A percentile compares a stretch with the other conserved stretches of the same genome.
Evolutionary conservation across 148 eudicot genomes (phyloP).

Genomic region (Camellia granthamiana): DNA sequence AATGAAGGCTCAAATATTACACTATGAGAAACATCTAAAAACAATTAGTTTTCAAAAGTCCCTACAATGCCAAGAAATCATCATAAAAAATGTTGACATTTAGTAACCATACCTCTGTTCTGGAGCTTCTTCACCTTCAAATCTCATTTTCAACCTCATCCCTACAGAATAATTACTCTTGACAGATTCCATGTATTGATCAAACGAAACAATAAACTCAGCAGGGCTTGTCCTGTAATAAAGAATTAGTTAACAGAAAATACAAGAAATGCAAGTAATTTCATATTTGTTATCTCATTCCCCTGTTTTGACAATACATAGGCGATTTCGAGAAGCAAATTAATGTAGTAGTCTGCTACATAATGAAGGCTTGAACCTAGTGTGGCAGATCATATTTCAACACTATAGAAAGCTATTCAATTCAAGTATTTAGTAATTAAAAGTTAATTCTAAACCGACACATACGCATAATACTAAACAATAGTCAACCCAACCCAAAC

Average conservation of each 20-base stretch:
- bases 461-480: not conserved
- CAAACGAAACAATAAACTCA: slow-evolving; percentile 86
- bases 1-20: not conserved
- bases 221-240: slow-evolving; percentile 87
- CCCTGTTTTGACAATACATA: not conserved
- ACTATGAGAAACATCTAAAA: no score
- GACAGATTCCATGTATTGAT: slow-evolving; percentile 75
- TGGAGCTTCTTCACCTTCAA: slow-evolving; percentile 99
- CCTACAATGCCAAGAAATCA: no score
- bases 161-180: slow-evolving; percentile 80
- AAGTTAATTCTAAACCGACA: not conserved
- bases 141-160: slow-evolving; percentile 97
- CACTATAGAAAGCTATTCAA: no score
- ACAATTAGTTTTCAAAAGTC: no score
- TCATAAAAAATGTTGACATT: no score
- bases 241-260: not conserved
- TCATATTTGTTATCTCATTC: not conserved
- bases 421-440: no score
- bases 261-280: not conserved
- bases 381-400: not conserved
- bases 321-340: not conserved
- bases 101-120: slow-evolving; percentile 68
- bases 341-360: not conserved
- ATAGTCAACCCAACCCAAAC: not conserved
- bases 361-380: not conserved